Conservation (phyloP, 1,139 yeast species). For the Arxiozyma telluris region DNA sequence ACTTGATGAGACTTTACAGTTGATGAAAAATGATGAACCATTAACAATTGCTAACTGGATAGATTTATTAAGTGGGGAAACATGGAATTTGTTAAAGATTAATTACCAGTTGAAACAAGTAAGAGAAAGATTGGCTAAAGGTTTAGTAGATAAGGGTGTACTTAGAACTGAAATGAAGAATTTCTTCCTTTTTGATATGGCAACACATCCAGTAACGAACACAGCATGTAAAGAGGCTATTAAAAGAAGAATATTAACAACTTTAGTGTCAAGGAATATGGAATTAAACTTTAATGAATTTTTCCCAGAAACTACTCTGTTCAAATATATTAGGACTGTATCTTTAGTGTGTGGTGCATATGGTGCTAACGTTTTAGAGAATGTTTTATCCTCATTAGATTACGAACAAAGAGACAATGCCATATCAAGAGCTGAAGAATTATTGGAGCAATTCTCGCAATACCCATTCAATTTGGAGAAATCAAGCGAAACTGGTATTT, state of each 20-base stretch:
- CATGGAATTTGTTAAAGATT: conserved; percentile 94
- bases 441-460: conserved; percentile 71
- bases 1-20: conserved; percentile 82
- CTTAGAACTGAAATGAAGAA: conserved; percentile 92
- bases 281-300: conserved; percentile 41
- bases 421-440: conserved; percentile 84
- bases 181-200: conserved; percentile 93
- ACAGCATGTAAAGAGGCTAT: conserved; percentile 71
- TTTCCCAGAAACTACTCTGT: conserved; percentile 63
- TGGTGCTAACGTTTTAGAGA: conserved; percentile 94
- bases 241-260: conserved; percentile 58
- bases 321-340: conserved; percentile 66
- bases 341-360: conserved; percentile 82
- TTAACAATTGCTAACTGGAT: conserved; percentile 88
- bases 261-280: conserved; percentile 62
- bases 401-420: conserved; percentile 92
- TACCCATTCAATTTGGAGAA: conserved; percentile 64
- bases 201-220: conserved; percentile 95
- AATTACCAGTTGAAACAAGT: conserved; percentile 95
- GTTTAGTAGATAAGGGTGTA: conserved; percentile 95
- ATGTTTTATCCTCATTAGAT: conserved; percentile 66
- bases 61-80: conserved; percentile 87
- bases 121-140: conserved; percentile 91
- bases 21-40: conserved; percentile 78
- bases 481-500: conserved; percentile 59